Conservation (phyloP, 2,329 filamentous ascomycete species). For the Akanthomyces dipterigenus region DNA sequence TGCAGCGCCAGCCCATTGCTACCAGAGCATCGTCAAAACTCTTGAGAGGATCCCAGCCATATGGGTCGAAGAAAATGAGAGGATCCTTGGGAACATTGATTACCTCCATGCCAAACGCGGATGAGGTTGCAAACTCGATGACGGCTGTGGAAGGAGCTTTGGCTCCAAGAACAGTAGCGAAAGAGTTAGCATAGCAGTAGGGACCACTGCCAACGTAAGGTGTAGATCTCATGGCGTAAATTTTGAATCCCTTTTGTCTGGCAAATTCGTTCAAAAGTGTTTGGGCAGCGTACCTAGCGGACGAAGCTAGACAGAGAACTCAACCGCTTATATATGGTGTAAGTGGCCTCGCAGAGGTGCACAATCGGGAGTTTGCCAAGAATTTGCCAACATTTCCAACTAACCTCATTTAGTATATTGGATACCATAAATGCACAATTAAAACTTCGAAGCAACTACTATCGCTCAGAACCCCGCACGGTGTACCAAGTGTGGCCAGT, state of each 20-base stretch:
- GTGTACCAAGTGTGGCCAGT: neutral
- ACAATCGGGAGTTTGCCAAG: neutral
- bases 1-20: constrained; percentile 14
- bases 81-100: constrained; percentile 11
- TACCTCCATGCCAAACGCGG: constrained; percentile 17
- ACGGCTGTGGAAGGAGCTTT: constrained; percentile 14
- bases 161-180: constrained; percentile 15
- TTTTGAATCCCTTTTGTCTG: no score
- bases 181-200: constrained; percentile 17
- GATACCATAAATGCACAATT: neutral
- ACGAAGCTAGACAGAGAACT: neutral
- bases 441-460: neutral
- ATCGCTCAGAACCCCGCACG: neutral
- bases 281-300: neutral
- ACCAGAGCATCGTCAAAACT: constrained; percentile 13
- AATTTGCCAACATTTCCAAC: neutral
- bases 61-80: constrained; percentile 16
- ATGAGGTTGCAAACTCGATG: constrained; percentile 17
- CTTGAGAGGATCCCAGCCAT: constrained; percentile 15
- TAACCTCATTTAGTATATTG: neutral
- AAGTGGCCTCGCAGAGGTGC: neutral
- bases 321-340: neutral
- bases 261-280: no score
- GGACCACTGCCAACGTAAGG: constrained; percentile 17
- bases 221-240: constrained; percentile 5